Evolutionary conservation across 352 stramenopile species (phyloP), one percentile per base, ranked within the genome.

Genomic region (Saprolegnia parasitica): DNA sequence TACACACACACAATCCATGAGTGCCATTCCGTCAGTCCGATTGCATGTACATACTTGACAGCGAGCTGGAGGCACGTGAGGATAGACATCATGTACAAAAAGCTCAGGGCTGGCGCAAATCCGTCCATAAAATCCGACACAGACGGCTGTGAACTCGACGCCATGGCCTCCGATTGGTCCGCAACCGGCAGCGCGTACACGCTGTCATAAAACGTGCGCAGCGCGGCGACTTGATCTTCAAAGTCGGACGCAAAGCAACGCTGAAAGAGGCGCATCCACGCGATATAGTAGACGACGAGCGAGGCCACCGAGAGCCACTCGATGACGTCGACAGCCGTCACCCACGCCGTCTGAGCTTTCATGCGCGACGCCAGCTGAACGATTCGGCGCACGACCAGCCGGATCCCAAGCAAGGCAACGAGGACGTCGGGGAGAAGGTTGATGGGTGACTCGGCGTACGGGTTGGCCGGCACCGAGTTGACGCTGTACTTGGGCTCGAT

Each of bases 361-460:
- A n/a, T n/a, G 8, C 52, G 13, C 16, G 11, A 1, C 35, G 20
- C 52, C 35, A 60, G 16, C 11, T 16, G 16, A 3, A 24, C 11
- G 24, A 16, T 1, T 4, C 52, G 52, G 11, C 52, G 52, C 24
- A 60, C 35, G 35, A 60, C 13, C 9, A 60, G 52, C 4, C 68
- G 5, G 24, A 81, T n/a, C 37, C 77, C 77, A 50, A 76, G 75
- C 21, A 81, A 6, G 3, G 56, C 39, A 4, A 87, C 73, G 6
- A 85, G 24, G 2, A 81, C 42, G 11, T 87, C 79, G 9, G 80
- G 71, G 21, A 71, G 68, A 3, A 74, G 35, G 35, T 11, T 35
- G 8, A 16, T 26, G 13, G 11, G 4, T 8, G 13, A 60, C 11
- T 35, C 24, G n/a, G 24, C 20, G 35, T 60, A 60, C 16, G 52